Conservation (phyloP, 2,329 filamentous ascomycete genomes). For the Juglanconis oblonga region DNA sequence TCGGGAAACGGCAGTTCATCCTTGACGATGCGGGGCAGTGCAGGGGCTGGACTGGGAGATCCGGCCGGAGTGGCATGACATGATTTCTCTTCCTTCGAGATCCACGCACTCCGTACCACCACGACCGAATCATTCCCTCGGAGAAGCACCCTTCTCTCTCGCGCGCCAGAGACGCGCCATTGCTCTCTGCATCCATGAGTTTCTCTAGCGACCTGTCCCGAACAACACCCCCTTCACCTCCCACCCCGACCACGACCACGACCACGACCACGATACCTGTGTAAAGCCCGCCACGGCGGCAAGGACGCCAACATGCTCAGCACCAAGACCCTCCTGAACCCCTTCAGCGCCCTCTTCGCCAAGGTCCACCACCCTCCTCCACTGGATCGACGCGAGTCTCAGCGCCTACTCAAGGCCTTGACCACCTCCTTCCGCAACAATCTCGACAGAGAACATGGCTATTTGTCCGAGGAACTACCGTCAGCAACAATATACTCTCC, state of each 20-base stretch:
- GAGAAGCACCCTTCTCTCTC: too few relatives aligned
- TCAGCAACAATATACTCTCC: background rate
- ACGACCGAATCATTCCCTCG: too few relatives aligned
- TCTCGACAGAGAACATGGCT: conserved; percentile 57
- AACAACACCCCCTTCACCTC: background rate
- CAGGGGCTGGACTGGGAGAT: too few relatives aligned
- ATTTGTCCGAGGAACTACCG: conserved; percentile 29
- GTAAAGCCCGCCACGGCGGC: background rate
- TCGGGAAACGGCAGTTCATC: too few relatives aligned
- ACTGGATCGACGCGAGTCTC: conserved; percentile 47
- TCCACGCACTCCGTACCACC: too few relatives aligned
- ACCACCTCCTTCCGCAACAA: conserved; percentile 56
- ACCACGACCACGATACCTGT: background rate
- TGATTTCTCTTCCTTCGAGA: too few relatives aligned
- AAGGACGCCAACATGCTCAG: conserved; percentile 28
- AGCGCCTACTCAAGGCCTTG: conserved; percentile 53
- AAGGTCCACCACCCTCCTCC: conserved; percentile 51
- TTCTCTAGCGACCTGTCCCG: background rate
- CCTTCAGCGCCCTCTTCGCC: conserved; percentile 39
- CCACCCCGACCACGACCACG: background rate
- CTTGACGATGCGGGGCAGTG: too few relatives aligned
- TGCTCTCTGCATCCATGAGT: too few relatives aligned
- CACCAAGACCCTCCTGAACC: conserved; percentile 33
- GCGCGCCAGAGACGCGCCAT: too few relatives aligned
- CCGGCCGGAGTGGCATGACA: too few relatives aligned